phyloP scores from a whole-genome alignment of 202 grass and related monocot genomes.

The Saccharum hybrid region DNA sequence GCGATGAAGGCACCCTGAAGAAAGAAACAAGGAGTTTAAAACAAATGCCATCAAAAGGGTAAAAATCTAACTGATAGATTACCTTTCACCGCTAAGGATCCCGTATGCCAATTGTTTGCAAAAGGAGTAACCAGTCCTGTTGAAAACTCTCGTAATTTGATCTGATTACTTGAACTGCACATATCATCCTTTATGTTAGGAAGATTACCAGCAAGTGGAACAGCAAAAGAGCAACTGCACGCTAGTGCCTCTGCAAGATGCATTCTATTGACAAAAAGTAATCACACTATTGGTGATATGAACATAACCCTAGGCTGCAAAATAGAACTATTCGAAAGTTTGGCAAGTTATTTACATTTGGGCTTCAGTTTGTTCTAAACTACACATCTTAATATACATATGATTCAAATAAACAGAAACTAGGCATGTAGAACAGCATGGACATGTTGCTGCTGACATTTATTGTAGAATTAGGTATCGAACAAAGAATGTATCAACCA shows the following conservation, averaged over 20 bases:
- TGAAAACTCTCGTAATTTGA: constrained; percentile 65
- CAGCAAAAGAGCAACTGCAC: constrained; percentile 12
- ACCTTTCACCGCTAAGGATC: constrained; percentile 88
- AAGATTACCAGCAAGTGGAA: constrained; percentile 12
- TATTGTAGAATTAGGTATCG: constrained; percentile 5
- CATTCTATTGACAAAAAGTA: constrained; percentile 30
- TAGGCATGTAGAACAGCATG: neutral
- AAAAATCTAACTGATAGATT: constrained; percentile 5
- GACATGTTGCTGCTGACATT: neutral
- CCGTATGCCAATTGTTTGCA: constrained; percentile 71
- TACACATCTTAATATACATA: neutral
- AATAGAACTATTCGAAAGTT: neutral
- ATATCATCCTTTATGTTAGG: constrained; percentile 31
- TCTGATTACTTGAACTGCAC: constrained; percentile 68
- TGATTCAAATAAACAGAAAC: constrained; percentile 9
- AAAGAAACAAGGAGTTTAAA: constrained; percentile 16
- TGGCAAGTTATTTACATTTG: neutral
- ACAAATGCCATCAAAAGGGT: constrained; percentile 7
- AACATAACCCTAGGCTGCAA: neutral
- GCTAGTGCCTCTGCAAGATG: neutral
- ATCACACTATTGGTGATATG: neutral
- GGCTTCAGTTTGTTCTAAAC: constrained; percentile 7
- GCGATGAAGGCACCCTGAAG: constrained; percentile 72
- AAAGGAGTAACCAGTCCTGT: constrained; percentile 66
- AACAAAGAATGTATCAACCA: constrained; percentile 18